phyloP scores from a whole-genome alignment of 1,284 basidiomycete species.

The Laetiporus sulphureus region DNA sequence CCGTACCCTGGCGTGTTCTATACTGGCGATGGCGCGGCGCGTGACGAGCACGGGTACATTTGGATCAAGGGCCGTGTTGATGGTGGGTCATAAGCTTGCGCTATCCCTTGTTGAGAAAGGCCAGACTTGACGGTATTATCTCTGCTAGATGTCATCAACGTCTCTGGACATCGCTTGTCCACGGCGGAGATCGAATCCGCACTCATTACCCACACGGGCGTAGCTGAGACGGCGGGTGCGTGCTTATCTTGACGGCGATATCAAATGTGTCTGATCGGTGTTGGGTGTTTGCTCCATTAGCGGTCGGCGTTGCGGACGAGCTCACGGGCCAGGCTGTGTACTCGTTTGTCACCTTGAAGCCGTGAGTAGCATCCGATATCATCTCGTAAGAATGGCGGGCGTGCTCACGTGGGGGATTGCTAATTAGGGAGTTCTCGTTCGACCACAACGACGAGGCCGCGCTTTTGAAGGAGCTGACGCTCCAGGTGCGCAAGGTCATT shows the following conservation, averaged over 20 bases:
- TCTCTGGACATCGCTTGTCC: constrained; percentile 93
- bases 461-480: constrained; percentile 82
- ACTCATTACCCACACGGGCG: constrained; percentile 88
- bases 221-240: constrained; percentile 86
- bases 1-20: constrained; percentile 90
- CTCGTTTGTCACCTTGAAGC: constrained; percentile 81
- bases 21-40: constrained; percentile 93
- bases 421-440: constrained; percentile 84
- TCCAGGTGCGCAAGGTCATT: constrained; percentile 95
- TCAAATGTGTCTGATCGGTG: no score
- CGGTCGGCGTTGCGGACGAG: constrained; percentile 86
- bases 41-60: constrained; percentile 94
- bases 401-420: neutral
- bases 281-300: constrained; percentile 34
- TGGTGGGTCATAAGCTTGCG: constrained; percentile 44
- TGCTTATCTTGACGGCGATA: constrained; percentile 6
- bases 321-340: constrained; percentile 84
- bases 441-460: constrained; percentile 62
- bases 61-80: constrained; percentile 99
- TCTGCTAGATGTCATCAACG: constrained; percentile 89
- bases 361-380: constrained; percentile 10
- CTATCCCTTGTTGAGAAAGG: no score
- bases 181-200: constrained; percentile 98
- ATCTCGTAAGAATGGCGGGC: neutral
- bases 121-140: no score